A percentile compares a stretch with the other conserved stretches of the same genome.
Evolutionary conservation across 495 filamentous ascomycete species (phyloP).

Genomic region (Sordaria brevicollis): DNA sequence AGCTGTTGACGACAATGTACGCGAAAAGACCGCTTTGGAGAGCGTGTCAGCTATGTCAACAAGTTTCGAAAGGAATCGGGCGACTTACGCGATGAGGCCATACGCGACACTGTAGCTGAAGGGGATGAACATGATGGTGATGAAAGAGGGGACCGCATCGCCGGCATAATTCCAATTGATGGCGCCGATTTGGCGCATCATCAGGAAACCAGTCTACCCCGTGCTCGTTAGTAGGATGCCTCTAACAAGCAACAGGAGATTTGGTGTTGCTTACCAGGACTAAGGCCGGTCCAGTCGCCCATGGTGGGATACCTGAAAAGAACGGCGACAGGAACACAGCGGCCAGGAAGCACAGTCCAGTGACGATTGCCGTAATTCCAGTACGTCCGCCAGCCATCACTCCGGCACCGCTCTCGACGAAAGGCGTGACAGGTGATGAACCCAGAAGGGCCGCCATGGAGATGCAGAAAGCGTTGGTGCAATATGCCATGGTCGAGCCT

Average conservation of each 20-base stretch:
- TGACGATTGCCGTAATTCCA: slow-evolving; percentile 63
- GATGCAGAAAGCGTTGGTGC: slow-evolving; percentile 57
- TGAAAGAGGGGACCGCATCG: slow-evolving; percentile 70
- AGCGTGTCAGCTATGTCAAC: slow-evolving; percentile 6
- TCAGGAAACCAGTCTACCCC: slow-evolving; percentile 41
- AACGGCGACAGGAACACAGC: slow-evolving; percentile 77
- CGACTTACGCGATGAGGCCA: slow-evolving; percentile 56
- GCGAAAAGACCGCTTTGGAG: slow-evolving; percentile 53
- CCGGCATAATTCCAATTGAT: slow-evolving; percentile 48
- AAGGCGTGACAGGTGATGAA: slow-evolving; percentile 66
- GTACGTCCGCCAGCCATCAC: slow-evolving; percentile 75
- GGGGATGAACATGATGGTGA: slow-evolving; percentile 70
- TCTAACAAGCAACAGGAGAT: neutral
- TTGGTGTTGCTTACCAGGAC: slow-evolving; percentile 52
- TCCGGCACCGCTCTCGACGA: slow-evolving; percentile 74
- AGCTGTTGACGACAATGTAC: slow-evolving; percentile 56
- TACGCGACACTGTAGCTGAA: slow-evolving; percentile 77
- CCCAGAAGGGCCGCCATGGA: slow-evolving; percentile 70
- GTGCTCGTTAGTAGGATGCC: neutral
- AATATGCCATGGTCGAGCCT: slow-evolving; percentile 55
- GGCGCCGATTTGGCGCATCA: slow-evolving; percentile 44
- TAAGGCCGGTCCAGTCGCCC: slow-evolving; percentile 74
- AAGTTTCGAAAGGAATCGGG: neutral
- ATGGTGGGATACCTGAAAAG: slow-evolving; percentile 72
- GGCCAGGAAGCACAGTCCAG: slow-evolving; percentile 67